A percentile compares a stretch with the other conserved stretches of the same genome.
phyloP scores from a whole-genome alignment of 345 rosid genomes.

The Populus ilicifolia region DNA sequence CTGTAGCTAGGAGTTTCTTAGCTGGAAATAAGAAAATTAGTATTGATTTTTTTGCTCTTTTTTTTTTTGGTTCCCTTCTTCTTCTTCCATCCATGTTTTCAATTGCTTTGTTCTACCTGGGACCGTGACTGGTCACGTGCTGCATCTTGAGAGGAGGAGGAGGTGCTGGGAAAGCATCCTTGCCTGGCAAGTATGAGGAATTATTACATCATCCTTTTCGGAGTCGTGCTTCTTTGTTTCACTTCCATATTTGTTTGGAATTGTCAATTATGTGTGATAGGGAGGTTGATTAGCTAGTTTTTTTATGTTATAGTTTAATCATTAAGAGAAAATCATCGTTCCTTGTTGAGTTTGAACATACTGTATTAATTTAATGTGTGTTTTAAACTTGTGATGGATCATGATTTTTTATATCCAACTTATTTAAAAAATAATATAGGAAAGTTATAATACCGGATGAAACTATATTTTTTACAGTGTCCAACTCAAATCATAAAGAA shows the following conservation, averaged over 20 bases:
- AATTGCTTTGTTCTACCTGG: not conserved
- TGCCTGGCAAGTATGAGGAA: not conserved
- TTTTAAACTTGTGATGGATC: too few relatives aligned
- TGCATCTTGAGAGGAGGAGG: not conserved
- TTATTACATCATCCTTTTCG: not conserved
- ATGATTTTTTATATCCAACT: fast-evolving
- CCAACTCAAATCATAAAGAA: too few relatives aligned
- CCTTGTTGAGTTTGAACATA: too few relatives aligned
- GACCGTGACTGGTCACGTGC: too few relatives aligned
- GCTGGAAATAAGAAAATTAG: not conserved
- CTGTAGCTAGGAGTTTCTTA: not conserved
- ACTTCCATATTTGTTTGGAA: not conserved
- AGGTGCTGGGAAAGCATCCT: not conserved
- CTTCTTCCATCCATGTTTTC: not conserved
- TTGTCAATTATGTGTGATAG: not conserved
- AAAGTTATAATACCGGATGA: too few relatives aligned
- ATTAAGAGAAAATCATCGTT: not conserved
- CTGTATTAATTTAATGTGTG: too few relatives aligned
- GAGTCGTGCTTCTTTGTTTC: not conserved
- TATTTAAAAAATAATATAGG: fast-evolving
- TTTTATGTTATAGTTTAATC: not conserved
- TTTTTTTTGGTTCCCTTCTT: too few relatives aligned
- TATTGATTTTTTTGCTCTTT: not conserved
- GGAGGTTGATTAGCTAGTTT: not conserved
- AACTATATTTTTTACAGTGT: too few relatives aligned